These are phyloP conservation scores for Fusarium luffae DNA, from an alignment of 2,329 filamentous ascomycete genomes.

Conservation along the genomic window DNA sequence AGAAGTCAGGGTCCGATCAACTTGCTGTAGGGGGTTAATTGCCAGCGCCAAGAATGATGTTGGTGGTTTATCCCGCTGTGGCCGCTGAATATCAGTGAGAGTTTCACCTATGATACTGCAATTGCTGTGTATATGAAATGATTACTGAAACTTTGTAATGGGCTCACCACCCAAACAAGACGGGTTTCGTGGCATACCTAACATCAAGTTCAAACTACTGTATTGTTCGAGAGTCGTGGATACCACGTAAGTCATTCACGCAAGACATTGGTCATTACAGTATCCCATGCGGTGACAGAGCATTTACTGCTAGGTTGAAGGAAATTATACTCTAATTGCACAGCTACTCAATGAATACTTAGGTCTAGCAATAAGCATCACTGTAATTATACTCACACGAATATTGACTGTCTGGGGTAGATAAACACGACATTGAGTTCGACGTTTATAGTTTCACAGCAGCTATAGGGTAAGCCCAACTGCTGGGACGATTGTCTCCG, in stretches of 20 bases:
- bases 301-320: background rate
- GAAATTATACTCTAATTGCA: background rate
- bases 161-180: background rate
- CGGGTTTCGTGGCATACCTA: background rate
- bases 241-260: background rate
- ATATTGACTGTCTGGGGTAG: background rate
- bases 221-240: background rate
- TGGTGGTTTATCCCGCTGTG: conserved; percentile 36
- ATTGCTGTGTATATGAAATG: background rate
- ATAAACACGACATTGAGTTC: background rate
- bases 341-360: background rate
- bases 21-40: conserved; percentile 24
- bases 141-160: background rate
- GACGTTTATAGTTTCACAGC: background rate
- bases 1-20: conserved; percentile 46
- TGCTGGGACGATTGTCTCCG: background rate
- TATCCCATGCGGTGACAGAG: background rate
- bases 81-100: conserved; percentile 2
- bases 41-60: conserved; percentile 22
- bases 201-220: background rate
- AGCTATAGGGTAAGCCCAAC: background rate
- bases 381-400: background rate
- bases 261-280: background rate
- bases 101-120: conserved; percentile 8
- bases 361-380: background rate